Base-by-base conservation (phyloP, 805 yeast species). In the Lachancea thermotolerans region DNA sequence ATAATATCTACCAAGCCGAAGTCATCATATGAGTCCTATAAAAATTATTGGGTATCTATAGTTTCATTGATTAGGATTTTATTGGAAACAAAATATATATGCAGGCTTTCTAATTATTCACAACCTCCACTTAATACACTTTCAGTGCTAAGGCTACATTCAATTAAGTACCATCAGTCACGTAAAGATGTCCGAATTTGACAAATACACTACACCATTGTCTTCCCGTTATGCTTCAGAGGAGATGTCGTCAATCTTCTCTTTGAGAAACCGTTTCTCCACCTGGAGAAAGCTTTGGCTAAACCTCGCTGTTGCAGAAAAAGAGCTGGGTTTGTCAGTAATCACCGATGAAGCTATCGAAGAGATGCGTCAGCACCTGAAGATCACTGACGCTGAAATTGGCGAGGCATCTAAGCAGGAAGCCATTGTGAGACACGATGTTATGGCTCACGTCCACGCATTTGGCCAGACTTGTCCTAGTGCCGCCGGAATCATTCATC, bases 241-340 rank as follows among this genome's bases (percentile, higher is more conserved):
- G 62, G 99, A 93, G 73, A 93, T 93, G 99, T 83, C 96, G 49
- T 74, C 77, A 55, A 76, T 93, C 62, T 93, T 93, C 75, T 91
- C 98, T 39, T 68, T 85, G 62, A 81, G 96, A 71, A 93, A 85
- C 74, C 78, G 99, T 64, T 93, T 85, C 70, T 85, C 96, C 44
- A 93, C 99, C 35, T 93, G 99, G 99, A 86, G 99, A 78, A 87
- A 87, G 68, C 78, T 93, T 54, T 93, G 99, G 99, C 78, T 81
- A 62, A 90, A 85, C 66, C 75, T 93, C 57, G 99, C 99, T 56
- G 82, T 82, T 62, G 99, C 99, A 49, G 99, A 93, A 72, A 76
- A 88, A 69, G 87, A 88, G 64, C 77, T 90, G 41, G 99, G 99
- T 2, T 75, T 93, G 47, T 72, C 73, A 42, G 81, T 90, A 45